Conservation (phyloP, 176 grass and related monocot species). For the Chloris gayana region DNA sequence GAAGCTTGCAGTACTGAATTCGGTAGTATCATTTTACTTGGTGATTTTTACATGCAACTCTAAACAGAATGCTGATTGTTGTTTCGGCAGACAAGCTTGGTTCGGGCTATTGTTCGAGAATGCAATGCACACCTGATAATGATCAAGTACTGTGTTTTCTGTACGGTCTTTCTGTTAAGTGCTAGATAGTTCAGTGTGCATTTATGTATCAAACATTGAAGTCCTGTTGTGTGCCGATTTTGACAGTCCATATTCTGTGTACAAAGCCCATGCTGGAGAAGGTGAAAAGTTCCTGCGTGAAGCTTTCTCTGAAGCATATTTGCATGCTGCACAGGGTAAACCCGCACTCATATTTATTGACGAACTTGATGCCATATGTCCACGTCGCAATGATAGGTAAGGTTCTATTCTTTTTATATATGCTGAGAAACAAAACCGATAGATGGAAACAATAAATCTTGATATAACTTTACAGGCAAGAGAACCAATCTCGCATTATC, state of each 20-base stretch:
- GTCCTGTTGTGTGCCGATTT: neutral
- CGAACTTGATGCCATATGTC: conserved; percentile 92
- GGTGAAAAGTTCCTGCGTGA: conserved; percentile 80
- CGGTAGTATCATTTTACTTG: neutral
- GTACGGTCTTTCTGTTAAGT: neutral
- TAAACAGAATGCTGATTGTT: conserved; percentile 14
- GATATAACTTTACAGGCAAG: conserved; percentile 53
- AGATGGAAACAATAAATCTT: no score
- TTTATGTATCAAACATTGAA: neutral
- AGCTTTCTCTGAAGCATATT: conserved; percentile 75
- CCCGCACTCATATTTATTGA: conserved; percentile 88
- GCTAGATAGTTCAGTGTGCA: neutral
- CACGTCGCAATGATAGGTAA: conserved; percentile 63
- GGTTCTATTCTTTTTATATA: conserved; percentile 10
- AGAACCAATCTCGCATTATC: conserved; percentile 77
- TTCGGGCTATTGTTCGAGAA: conserved; percentile 75
- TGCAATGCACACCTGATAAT: conserved; percentile 70
- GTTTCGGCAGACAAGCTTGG: conserved; percentile 76
- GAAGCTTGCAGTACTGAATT: neutral
- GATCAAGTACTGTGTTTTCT: conserved; percentile 58
- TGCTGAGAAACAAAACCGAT: neutral
- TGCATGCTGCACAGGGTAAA: conserved; percentile 63
- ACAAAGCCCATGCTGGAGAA: conserved; percentile 84
- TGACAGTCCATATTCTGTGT: conserved; percentile 68
- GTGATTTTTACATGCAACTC: neutral